phyloP scores from a whole-genome alignment of 768 basidiomycete species.

The Russula foetens region DNA sequence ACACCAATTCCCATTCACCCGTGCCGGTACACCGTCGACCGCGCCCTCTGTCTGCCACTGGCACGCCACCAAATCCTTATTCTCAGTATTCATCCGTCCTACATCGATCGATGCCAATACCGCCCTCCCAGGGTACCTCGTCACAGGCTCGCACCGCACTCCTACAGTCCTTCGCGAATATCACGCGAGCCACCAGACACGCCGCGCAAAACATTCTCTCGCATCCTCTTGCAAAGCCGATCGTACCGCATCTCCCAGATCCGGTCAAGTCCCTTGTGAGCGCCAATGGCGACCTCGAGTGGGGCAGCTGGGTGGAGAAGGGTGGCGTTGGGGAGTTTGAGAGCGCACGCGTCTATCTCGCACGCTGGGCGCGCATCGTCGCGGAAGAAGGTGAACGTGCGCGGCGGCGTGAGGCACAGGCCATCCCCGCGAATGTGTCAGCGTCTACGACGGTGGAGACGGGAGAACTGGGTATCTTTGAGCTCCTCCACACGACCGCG shows the following conservation, averaged over 20 bases:
- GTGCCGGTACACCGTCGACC: constrained; percentile 79
- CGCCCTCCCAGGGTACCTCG: constrained; percentile 44
- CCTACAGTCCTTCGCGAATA: constrained; percentile 89
- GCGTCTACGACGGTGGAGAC: constrained; percentile 19
- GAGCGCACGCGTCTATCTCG: constrained; percentile 91
- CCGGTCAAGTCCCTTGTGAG: constrained; percentile 87
- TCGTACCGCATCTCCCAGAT: constrained; percentile 92
- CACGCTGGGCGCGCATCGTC: constrained; percentile 93
- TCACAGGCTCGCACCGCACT: constrained; percentile 76
- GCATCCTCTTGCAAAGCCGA: constrained; percentile 92
- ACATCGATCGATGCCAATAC: constrained; percentile 61
- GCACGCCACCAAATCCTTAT: constrained; percentile 42
- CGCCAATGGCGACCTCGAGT: constrained; percentile 85
- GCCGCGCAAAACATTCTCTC: constrained; percentile 93
- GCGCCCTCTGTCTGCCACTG: constrained; percentile 41
- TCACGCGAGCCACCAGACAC: constrained; percentile 87
- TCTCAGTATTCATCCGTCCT: constrained; percentile 66
- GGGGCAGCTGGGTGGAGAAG: constrained; percentile 90
- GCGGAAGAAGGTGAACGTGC: constrained; percentile 97
- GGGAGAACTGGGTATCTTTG: constrained; percentile 72
- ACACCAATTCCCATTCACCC: constrained; percentile 68
- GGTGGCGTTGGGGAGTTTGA: constrained; percentile 95
- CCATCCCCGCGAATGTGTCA: constrained; percentile 45
- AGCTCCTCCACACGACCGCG: constrained; percentile 69
- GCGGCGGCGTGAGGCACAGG: constrained; percentile 69